Base-by-base conservation (phyloP, 257 asterid species). In the Solanum okadae region DNA sequence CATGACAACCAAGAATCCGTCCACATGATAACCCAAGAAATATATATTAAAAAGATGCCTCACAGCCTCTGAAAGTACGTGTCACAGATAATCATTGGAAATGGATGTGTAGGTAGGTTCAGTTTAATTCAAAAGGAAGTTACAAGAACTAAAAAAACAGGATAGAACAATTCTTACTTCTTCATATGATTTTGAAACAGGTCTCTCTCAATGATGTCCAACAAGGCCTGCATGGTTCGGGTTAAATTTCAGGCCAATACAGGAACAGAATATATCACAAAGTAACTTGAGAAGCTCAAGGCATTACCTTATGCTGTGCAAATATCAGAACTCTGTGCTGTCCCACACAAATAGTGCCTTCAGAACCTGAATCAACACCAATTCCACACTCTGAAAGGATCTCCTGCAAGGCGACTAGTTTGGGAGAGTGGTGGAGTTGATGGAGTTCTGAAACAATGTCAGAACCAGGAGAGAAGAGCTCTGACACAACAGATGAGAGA, bases 371-470 rank as follows among this genome's bases (percentile, higher is more conserved):
- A 44, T 97, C 99, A 61, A 91, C 96, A 79, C 99, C 99, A 86
- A 97, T 97, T 83, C 99, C 99, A 91, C 99, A 97, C 95, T 97
- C 99, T 91, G 96, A 98, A 92, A 97, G 95, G 87, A 97, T 97
- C 96, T 97, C 99, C 92, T 95, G 96, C 90, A 97, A 98, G 59
- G 99, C 99, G 34, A 96, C 95, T 85, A 97, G 96, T 92, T 97
- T 97, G 34, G 99, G 99, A 82, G 99, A 97, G 88, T 97, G 99
- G 67, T 93, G 95, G 70, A 94, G 90, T 86, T 94, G 94, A 91
- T 96, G 99, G 87, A 97, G 96, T 91, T 96, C 99, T 37, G 98
- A 89, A 82, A 92, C 91, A 23, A 92, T 89, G 89, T 94, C 96
- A 72, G 95, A 85, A 90, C 90, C 93, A 71, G 93, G 91, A 90